These are phyloP conservation scores for Vaccinium myrtillus DNA, from an alignment of 148 eudicot genomes.

Conservation along the genomic window DNA sequence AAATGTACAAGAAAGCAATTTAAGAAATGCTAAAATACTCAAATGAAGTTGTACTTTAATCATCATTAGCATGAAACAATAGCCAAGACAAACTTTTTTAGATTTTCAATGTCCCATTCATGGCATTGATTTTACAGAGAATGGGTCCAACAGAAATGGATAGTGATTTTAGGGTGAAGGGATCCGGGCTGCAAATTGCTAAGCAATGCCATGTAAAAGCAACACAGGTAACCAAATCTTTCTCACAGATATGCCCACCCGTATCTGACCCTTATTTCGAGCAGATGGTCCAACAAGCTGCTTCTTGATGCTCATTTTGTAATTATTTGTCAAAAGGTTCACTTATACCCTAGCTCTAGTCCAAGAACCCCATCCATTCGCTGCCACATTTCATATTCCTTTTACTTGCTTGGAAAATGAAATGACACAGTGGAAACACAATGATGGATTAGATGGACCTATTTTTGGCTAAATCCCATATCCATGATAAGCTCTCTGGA, in stretches of 20 bases:
- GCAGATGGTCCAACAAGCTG: slow-evolving; percentile 97
- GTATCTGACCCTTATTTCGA: slow-evolving; percentile 84
- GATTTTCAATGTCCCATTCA: not conserved
- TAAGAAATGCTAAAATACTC: too few relatives aligned
- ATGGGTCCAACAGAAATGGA: not conserved
- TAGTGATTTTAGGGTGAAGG: not conserved
- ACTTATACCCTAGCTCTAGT: not conserved
- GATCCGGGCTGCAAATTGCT: not conserved
- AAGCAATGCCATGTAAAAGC: not conserved
- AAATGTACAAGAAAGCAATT: too few relatives aligned
- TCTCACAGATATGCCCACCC: slow-evolving; percentile 36
- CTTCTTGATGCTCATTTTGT: slow-evolving; percentile 82
- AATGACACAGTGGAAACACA: too few relatives aligned
- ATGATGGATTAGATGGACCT: too few relatives aligned
- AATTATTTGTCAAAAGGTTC: slow-evolving; percentile 53
- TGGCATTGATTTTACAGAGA: not conserved
- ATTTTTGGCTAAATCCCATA: too few relatives aligned
- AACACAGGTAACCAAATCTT: not conserved
- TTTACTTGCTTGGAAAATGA: too few relatives aligned
- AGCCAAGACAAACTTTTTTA: not conserved
- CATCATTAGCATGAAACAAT: not conserved
- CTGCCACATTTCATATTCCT: too few relatives aligned
- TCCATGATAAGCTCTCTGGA: too few relatives aligned
- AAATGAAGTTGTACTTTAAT: too few relatives aligned
- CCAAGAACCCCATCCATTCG: too few relatives aligned